Evolutionary conservation across 108 stramenopile species (phyloP), one percentile per base, ranked within the genome.

Genomic region (Skeletonema marinoi): DNA sequence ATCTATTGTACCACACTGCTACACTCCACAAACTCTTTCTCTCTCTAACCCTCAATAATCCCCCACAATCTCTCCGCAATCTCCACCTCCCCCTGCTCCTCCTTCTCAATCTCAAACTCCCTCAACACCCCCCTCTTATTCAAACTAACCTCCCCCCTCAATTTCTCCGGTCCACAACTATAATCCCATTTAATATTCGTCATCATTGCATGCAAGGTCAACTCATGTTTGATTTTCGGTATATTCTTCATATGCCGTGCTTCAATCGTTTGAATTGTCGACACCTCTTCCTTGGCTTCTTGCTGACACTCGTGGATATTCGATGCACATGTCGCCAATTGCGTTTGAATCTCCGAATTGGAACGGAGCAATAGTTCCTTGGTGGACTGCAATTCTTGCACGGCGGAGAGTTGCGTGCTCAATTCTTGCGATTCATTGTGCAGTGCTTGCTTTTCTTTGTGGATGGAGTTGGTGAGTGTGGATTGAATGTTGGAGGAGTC

Each of bases 131-230:
- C 65, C 19, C 50, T 73, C 3, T 59, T 30, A 0, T 61, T 61
- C 19, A 73, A 61, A 31, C 72, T 73, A 51, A 80, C 72, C 71
- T 80, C 78, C 61, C 78, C 78, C 39, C 51, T 71, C 50, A 80
- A 69, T 0, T 42, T 61, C 48, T 68, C 44, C 38, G 36, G 2
- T 3, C 42, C 35, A 30, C 44, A 17, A 30, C 31, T 62, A 46
- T 80, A 80, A 73, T 73, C 67, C 78, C 78, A 80, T 50, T 68
- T 80, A 12, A 80, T 67, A 62, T 80, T 80, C 5, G 78, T 80
- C 66, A 73, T 51, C n/a, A 56, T 11, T 6, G 67, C 78, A 65
- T 72, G 66, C 44, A 73, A 21, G 1, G 64, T 36, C 31, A 72
- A 67, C 36, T 48, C 46, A 21, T 31, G 32, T 51, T 39, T 16